Evolutionary conservation across 2,329 filamentous ascomycete species (phyloP).

Genomic region (Pseudocercospora crystallina): DNA sequence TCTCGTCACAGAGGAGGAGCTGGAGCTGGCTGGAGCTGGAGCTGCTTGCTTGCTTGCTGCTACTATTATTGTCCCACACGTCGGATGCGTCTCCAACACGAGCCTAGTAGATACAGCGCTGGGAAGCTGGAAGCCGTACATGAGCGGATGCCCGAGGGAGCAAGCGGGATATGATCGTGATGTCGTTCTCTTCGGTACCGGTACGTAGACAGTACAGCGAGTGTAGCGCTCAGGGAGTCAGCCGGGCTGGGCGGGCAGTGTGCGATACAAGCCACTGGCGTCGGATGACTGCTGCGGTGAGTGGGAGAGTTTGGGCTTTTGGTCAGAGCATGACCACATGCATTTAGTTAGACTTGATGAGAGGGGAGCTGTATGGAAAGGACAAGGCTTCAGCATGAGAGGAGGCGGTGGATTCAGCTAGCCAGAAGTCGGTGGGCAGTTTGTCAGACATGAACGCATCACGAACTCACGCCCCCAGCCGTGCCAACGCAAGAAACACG

Average conservation of each 20-base stretch:
- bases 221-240: no score
- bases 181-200: not conserved
- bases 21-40: no score
- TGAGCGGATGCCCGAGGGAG: not conserved
- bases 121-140: conserved; percentile 3
- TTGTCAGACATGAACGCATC: no score
- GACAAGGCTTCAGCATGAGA: no score
- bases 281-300: not conserved
- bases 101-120: conserved; percentile 6
- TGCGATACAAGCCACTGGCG: conserved; percentile 3
- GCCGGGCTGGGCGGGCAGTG: not conserved
- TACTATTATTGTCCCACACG: conserved; percentile 4
- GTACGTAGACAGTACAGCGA: not conserved
- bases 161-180: not conserved
- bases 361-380: no score
- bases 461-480: no score
- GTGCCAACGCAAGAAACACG: not conserved
- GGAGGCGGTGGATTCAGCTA: no score
- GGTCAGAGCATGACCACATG: conserved; percentile 9
- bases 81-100: conserved; percentile 9
- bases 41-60: not conserved
- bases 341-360: not conserved
- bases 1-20: no score
- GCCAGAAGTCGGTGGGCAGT: no score
- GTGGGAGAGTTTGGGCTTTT: conserved; percentile 9